Conservation (phyloP, 2,329 filamentous ascomycete genomes). For the Cladosporium phlei region DNA sequence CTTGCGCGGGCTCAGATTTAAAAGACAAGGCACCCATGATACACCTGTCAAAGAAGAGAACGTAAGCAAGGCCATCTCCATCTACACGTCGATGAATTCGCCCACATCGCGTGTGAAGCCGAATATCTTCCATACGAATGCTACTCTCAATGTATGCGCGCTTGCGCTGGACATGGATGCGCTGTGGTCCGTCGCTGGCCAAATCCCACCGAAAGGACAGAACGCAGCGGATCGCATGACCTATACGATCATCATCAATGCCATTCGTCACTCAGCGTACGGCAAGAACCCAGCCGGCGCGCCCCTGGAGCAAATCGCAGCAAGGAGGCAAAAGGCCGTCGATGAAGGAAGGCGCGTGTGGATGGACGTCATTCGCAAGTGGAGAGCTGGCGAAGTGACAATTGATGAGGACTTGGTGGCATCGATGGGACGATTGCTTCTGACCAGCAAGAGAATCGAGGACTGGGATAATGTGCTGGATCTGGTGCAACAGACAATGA, state of each 20-base stretch:
- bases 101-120: slow-evolving; percentile 62
- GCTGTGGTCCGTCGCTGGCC: slow-evolving; percentile 70
- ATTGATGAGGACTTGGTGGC: slow-evolving; percentile 77
- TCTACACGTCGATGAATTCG: slow-evolving; percentile 71
- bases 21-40: background rate
- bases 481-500: slow-evolving; percentile 77
- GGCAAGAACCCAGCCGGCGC: slow-evolving; percentile 19
- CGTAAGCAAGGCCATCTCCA: slow-evolving; percentile 63
- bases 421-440: slow-evolving; percentile 74
- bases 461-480: slow-evolving; percentile 70
- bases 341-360: slow-evolving; percentile 70
- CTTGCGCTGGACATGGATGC: slow-evolving; percentile 70
- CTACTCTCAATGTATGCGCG: slow-evolving; percentile 76
- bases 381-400: slow-evolving; percentile 63
- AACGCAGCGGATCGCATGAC: slow-evolving; percentile 66
- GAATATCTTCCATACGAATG: slow-evolving; percentile 80
- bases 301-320: slow-evolving; percentile 24
- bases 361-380: slow-evolving; percentile 72
- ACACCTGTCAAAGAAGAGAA: slow-evolving; percentile 55
- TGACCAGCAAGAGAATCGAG: slow-evolving; percentile 54
- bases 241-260: slow-evolving; percentile 78
- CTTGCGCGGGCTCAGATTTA: slow-evolving; percentile 63
- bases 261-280: slow-evolving; percentile 52
- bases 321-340: slow-evolving; percentile 47
- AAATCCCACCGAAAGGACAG: slow-evolving; percentile 60